Evolutionary conservation across 306 rosid genomes (phyloP), one percentile per base, ranked within the genome.

Genomic region (Pyrus bretschneideri): DNA sequence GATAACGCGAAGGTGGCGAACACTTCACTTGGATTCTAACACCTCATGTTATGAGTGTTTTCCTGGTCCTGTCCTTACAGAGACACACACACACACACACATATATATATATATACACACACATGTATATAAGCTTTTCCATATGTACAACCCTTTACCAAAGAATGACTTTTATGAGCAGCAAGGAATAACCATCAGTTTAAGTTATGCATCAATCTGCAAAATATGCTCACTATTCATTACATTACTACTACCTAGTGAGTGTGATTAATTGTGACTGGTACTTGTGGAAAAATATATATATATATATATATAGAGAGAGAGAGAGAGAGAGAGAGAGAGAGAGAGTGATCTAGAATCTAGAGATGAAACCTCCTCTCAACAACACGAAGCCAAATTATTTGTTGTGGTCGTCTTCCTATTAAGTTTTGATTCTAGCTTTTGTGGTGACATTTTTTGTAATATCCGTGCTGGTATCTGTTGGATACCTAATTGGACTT

Each of bases 151-250:
- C 23, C 45, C 44, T 65, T 35, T 33, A 40, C 21, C 69, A 75
- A 51, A 25, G 58, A 33, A 65, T 55, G 59, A 65, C 77, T 23
- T 72, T 38, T 12, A 54, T 40, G 49, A 66, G 62, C 62, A 55
- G 82, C 68, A 72, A 79, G 57, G 68, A 42, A 79, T 79, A 72
- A 65, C 73, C 22, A 40, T 22, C 31, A 12, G 4, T 54, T 15
- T 30, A 65, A 72, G 69, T 40, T 72, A 42, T 79, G 82, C 44
- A 79, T 78, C 82, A 23, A 4, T 4, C 75, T 7, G 23, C n/a
- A 52, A 33, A 18, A 49, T 23, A 17, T 19, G 42, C 60, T 25
- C 27, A 73, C 18, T 58, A 33, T 35, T 46, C 19, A 46, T 46
- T 13, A 46, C 18, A 46, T 46, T 46, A 46, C 52, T 46, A 14